Percentiles rank a stretch among this genome's conserved stretches.
phyloP scores from a whole-genome alignment of 768 basidiomycete genomes.

The Leccinum subgranulosum region DNA sequence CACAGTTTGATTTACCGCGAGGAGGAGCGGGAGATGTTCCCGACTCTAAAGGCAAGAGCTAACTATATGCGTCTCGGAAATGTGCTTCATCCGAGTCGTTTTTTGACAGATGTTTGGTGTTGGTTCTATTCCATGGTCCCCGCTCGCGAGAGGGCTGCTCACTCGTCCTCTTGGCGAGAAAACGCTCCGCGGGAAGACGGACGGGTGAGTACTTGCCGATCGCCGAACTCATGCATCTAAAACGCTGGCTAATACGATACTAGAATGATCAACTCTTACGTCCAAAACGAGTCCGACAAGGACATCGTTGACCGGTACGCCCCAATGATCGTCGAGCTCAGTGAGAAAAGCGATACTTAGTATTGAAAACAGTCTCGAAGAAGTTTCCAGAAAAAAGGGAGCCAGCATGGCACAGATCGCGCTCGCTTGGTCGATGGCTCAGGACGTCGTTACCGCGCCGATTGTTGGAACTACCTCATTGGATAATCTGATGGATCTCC shows the following conservation, averaged over 20 bases:
- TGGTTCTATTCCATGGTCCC: conserved; percentile 6
- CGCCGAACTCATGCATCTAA: not conserved
- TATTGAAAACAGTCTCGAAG: conserved; percentile 1
- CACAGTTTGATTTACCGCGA: conserved; percentile 57
- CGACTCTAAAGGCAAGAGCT: conserved; percentile 33
- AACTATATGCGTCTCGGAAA: conserved; percentile 32
- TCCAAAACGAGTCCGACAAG: conserved; percentile 10
- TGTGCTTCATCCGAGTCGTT: conserved; percentile 36
- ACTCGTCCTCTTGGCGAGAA: conserved; percentile 2
- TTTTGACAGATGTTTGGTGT: conserved; percentile 33
- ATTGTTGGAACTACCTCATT: conserved; percentile 9
- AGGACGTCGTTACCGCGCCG: conserved; percentile 5
- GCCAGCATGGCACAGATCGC: conserved; percentile 1
- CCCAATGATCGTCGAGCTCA: too few relatives aligned
- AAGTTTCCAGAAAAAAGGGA: conserved; percentile 3
- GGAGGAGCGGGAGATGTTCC: conserved; percentile 59
- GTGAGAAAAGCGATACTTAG: not conserved
- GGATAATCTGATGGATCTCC: conserved; percentile 8
- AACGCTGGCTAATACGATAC: not conserved
- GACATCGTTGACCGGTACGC: conserved; percentile 8
- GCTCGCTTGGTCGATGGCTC: conserved; percentile 5
- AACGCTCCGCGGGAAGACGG: conserved; percentile 3
- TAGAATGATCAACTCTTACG: conserved; percentile 3
- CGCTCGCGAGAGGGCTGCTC: conserved; percentile 2
- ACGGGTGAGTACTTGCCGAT: not conserved